Conservation (phyloP, 441 rosid genomes). For the Adansonia grandidieri region DNA sequence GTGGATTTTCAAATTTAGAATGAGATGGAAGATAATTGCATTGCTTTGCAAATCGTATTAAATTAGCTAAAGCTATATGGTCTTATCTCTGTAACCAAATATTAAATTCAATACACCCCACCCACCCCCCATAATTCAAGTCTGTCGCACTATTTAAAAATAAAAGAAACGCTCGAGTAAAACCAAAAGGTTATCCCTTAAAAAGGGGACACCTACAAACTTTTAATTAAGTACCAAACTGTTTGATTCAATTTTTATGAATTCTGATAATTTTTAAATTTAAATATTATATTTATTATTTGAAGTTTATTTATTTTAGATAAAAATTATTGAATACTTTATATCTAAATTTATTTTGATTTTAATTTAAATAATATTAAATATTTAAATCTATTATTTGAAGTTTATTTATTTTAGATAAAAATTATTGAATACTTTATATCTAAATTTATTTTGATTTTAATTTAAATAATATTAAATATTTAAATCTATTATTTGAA, state of each 20-base stretch:
- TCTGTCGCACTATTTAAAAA: neutral
- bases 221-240: neutral
- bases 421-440: no score
- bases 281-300: no score
- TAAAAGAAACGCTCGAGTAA: neutral
- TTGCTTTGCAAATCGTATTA: conserved; percentile 5
- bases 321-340: no score
- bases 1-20: neutral
- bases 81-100: conserved; percentile 18
- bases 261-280: neutral
- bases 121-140: neutral
- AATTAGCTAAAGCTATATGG: neutral
- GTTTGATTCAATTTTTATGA: neutral
- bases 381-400: no score
- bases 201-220: conserved; percentile 2
- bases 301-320: no score
- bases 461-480: no score
- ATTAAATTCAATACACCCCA: neutral
- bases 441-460: no score
- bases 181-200: neutral
- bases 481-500: no score
- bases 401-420: no score
- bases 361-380: no score
- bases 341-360: no score
- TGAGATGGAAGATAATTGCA: neutral